Base-by-base conservation (phyloP, 2,329 filamentous ascomycete species). In the Cladosporium sp. region DNA sequence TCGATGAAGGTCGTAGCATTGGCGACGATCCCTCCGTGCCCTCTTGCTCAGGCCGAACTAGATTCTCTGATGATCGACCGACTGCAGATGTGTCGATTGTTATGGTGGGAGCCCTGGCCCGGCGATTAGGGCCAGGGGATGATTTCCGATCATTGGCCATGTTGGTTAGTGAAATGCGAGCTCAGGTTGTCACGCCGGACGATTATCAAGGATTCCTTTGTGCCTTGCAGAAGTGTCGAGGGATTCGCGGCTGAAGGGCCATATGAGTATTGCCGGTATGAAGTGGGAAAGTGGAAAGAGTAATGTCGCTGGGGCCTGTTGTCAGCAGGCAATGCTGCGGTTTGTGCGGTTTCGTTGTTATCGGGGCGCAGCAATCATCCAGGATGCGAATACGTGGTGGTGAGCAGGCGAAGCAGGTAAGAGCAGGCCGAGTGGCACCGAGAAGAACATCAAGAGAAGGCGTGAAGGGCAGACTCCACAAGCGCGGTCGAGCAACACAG, bases 301-400 rank as follows among this genome's bases (percentile, higher is more conserved):
- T 24, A 40, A 41, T 34, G 37, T 40, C 22, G 36, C 17, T 41
- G 27, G 36, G 17, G 38, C 44, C 13, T 15, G 37, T n/a, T n/a
- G n/a, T 48, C 44, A 48, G 44, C 43, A 37, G 22, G 22, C 32
- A 24, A 15, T 30, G 27, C 44, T 48, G 44, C 34, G 43, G 34
- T 37, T 7, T 30, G 22, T 41, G 44, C n/a, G n/a, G n/a, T n/a
- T 36, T 40, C 32, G 36, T 27, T 27, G 22, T 27, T 27, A 27
- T 27, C 9, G 22, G 22, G 22, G 22, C 22, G 22, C 22, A 27
- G 22, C 22, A 27, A 9, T 27, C 22, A 27, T 27, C 22, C 22
- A 9, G 22, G 22, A 5, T 9, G 22, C 22, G 9, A 27, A 27
- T 27, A 27, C 22, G 22, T 27, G 32, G 15, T n/a, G 12, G n/a